Percentiles rank a stretch among this genome's conserved stretches.
Conservation (phyloP, 2,329 filamentous ascomycete species). For the Cytospora schulzeri region DNA sequence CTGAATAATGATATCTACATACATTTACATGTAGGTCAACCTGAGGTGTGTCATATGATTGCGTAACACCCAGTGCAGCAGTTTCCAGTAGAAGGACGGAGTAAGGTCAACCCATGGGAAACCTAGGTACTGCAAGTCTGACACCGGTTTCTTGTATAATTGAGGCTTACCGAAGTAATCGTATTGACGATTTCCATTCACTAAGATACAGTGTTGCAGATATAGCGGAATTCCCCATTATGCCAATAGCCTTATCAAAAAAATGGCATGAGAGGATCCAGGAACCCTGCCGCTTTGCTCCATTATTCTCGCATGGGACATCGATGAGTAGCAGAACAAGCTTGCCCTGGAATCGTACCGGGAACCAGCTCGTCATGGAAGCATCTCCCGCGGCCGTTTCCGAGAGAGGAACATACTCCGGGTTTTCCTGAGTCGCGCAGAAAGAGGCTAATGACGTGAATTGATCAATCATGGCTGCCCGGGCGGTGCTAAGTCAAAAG, state of each 20-base stretch:
- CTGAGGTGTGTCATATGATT: no score
- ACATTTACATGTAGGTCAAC: no score
- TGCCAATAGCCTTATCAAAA: neutral
- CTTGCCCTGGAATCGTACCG: neutral
- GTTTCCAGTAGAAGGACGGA: neutral
- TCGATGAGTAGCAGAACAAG: neutral
- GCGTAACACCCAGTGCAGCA: neutral
- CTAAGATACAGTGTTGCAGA: neutral
- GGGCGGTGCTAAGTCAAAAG: slow-evolving; percentile 57
- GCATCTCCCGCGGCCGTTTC: neutral
- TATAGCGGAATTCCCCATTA: neutral
- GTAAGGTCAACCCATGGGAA: no score
- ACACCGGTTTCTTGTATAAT: neutral
- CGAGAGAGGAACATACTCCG: neutral
- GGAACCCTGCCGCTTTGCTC: neutral
- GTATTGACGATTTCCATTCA: neutral
- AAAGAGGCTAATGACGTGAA: no score
- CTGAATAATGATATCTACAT: neutral
- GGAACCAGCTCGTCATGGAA: neutral
- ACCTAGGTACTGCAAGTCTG: neutral
- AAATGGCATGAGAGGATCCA: neutral
- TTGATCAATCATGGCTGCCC: slow-evolving; percentile 43
- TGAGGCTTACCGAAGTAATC: neutral
- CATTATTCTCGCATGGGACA: neutral
- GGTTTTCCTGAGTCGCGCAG: neutral